Percentiles rank a stretch among this genome's conserved stretches.
phyloP scores from a whole-genome alignment of 75 land plant genomes.

The Picea sitchensis region DNA sequence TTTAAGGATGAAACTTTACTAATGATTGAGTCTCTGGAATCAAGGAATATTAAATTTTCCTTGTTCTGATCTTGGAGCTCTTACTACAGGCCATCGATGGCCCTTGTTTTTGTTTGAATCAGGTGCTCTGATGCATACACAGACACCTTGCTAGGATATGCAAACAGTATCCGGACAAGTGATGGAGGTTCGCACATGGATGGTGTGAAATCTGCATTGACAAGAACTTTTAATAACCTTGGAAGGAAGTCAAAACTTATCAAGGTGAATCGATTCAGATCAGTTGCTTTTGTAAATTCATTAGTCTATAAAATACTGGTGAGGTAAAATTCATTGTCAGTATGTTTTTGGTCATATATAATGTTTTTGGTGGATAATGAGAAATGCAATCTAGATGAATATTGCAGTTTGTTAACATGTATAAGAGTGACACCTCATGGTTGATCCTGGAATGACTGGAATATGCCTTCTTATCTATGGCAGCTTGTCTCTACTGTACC shows the following conservation, averaged over 20 bases:
- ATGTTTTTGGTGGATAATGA: neutral
- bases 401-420: neutral
- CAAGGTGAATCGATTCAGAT: slow-evolving; percentile 45
- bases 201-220: slow-evolving; percentile 85
- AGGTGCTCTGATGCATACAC: slow-evolving; percentile 98
- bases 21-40: neutral
- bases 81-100: neutral
- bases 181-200: slow-evolving; percentile 99
- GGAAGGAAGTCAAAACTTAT: slow-evolving; percentile 84
- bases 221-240: slow-evolving; percentile 80
- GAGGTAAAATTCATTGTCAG: neutral
- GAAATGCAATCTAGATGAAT: neutral
- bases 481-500: neutral
- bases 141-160: slow-evolving; percentile 94
- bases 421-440: neutral
- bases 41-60: neutral
- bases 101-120: neutral
- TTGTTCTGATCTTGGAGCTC: neutral
- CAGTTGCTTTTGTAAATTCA: neutral
- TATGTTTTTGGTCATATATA: neutral
- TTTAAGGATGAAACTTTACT: neutral
- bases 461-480: neutral
- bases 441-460: neutral
- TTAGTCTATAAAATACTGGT: neutral
- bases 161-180: slow-evolving; percentile 92